These are phyloP conservation scores for Suillus occidentalis DNA, from an alignment of 768 basidiomycete genomes.

Conservation along the genomic window DNA sequence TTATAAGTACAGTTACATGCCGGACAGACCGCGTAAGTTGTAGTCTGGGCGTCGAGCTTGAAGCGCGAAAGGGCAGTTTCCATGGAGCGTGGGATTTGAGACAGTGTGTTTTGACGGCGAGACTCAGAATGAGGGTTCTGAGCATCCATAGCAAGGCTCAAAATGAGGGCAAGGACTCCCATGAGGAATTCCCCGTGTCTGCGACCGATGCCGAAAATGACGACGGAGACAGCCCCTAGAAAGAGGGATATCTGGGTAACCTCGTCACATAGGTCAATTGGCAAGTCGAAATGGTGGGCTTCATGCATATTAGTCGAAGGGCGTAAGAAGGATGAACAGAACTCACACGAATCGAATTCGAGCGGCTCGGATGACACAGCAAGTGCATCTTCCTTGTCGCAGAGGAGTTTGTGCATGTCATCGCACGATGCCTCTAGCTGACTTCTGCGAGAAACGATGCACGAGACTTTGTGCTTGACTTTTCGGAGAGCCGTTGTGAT, in stretches of 20 bases:
- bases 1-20: constrained; percentile 14
- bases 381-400: background rate
- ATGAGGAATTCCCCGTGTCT: constrained; percentile 20
- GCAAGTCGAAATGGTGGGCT: constrained; percentile 10
- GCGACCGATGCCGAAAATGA: too few species aligned
- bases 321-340: background rate
- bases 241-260: background rate
- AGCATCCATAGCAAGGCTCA: constrained; percentile 7
- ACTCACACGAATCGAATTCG: background rate
- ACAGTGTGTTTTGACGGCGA: background rate
- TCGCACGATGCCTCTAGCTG: background rate
- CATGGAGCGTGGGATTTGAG: background rate
- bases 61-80: constrained; percentile 9
- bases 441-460: background rate
- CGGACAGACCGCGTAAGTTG: constrained; percentile 16
- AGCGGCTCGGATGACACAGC: background rate
- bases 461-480: background rate
- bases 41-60: constrained; percentile 16
- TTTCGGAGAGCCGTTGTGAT: background rate
- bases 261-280: constrained; percentile 11
- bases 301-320: background rate
- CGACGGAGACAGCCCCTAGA: too few species aligned
- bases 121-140: background rate
- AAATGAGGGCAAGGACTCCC: constrained; percentile 13
- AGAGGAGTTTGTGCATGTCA: background rate